Evolutionary conservation across 305 asterid species (phyloP).

Genomic region (Fraxinus nigra): DNA sequence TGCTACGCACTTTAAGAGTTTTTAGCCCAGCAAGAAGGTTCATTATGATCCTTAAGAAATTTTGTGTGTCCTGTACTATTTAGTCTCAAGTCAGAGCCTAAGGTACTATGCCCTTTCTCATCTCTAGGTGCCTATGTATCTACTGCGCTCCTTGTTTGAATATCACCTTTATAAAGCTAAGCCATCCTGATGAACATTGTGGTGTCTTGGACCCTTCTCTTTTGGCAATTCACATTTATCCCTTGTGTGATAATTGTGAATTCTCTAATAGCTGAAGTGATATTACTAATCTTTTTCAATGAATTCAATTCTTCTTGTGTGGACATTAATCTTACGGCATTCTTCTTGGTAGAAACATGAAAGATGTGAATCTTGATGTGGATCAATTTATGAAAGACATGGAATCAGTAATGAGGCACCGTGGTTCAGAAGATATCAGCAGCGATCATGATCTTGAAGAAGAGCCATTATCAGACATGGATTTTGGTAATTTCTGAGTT

Average conservation of each 20-base stretch:
- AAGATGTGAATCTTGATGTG: conserved; percentile 71
- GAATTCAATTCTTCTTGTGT: not conserved
- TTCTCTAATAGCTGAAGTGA: not conserved
- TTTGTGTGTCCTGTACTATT: not conserved
- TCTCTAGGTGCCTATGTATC: conserved; percentile 3
- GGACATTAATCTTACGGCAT: not conserved
- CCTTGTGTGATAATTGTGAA: not conserved
- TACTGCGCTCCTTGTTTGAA: not conserved
- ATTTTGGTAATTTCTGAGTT: conserved; percentile 54
- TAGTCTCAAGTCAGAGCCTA: not conserved
- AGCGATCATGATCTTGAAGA: conserved; percentile 59
- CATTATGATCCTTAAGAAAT: not conserved
- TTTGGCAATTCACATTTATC: not conserved
- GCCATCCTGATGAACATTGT: not conserved
- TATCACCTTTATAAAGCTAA: not conserved
- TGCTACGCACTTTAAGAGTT: not conserved
- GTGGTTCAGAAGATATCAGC: conserved; percentile 40
- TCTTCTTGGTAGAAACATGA: conserved; percentile 39
- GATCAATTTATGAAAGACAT: conserved; percentile 85
- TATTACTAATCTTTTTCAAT: not conserved
- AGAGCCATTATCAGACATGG: conserved; percentile 70
- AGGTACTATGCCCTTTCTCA: not conserved
- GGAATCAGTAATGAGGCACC: conserved; percentile 57
- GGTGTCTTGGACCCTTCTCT: not conserved
- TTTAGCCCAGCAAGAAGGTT: not conserved